phyloP scores from a whole-genome alignment of 106 monocot species.

The Cymbidium sinense region DNA sequence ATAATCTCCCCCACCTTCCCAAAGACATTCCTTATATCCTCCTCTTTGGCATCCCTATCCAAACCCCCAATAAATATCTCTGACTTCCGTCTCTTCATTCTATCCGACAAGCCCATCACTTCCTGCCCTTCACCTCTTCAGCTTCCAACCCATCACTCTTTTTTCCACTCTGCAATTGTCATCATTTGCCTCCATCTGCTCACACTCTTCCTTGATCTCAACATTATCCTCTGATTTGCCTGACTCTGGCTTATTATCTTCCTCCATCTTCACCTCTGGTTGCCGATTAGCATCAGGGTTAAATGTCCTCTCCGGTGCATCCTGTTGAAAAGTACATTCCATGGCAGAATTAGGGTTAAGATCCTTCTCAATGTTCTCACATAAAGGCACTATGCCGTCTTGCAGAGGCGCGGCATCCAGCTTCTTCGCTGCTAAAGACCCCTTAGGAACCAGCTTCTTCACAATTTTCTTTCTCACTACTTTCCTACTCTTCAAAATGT shows the following conservation, averaged over 20 bases:
- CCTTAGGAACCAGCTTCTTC: constrained; percentile 40
- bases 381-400: background rate
- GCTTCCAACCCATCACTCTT: constrained; percentile 2
- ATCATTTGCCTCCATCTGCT: background rate
- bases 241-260: constrained; percentile 1
- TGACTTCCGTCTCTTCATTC: constrained; percentile 53
- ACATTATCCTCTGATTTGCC: background rate
- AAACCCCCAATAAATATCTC: constrained; percentile 88
- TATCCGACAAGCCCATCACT: constrained; percentile 40
- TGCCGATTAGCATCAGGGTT: too few species aligned
- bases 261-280: background rate
- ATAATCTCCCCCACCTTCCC: constrained; percentile 62
- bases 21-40: constrained; percentile 73
- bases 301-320: too few species aligned
- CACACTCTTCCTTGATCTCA: constrained; percentile 6
- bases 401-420: constrained; percentile 1
- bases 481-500: constrained; percentile 18
- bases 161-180: constrained; percentile 17
- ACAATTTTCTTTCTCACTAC: constrained; percentile 44
- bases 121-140: constrained; percentile 12
- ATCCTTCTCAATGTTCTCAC: background rate
- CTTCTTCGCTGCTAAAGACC: constrained; percentile 3
- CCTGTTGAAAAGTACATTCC: background rate
- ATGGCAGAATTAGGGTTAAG: background rate
- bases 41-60: constrained; percentile 68